Evolutionary conservation across 352 stramenopile species (phyloP).

Genomic region (Globisporangium nunn): DNA sequence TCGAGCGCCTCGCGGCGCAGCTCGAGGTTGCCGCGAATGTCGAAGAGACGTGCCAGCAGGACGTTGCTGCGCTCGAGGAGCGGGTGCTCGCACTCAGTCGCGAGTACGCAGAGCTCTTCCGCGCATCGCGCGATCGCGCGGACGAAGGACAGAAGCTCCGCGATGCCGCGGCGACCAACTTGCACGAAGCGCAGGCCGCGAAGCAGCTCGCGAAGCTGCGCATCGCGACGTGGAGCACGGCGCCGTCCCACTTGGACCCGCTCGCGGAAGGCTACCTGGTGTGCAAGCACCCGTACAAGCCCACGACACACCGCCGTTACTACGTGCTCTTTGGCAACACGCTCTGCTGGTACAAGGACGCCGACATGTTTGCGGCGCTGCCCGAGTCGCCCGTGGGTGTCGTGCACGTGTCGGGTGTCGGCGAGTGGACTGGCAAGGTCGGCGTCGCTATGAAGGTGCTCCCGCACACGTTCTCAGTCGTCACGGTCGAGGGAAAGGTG

Average conservation of each 20-base stretch:
- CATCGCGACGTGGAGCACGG: constrained; percentile 52
- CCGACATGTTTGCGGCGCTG: constrained; percentile 44
- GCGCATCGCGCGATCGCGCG: constrained; percentile 18
- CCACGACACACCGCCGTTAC: constrained; percentile 68
- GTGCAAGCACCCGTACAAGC: constrained; percentile 52
- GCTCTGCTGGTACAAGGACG: constrained; percentile 75
- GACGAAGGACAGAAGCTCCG: constrained; percentile 36
- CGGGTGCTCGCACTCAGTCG: constrained; percentile 14
- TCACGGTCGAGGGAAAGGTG: constrained; percentile 63
- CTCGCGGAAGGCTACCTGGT: constrained; percentile 67
- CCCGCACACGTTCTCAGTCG: constrained; percentile 46
- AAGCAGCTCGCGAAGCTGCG: constrained; percentile 44
- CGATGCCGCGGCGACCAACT: constrained; percentile 29
- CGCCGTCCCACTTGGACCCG: constrained; percentile 55
- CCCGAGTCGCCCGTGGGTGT: constrained; percentile 46
- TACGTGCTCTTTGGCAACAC: constrained; percentile 76
- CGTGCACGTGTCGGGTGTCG: constrained; percentile 52
- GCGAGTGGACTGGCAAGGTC: constrained; percentile 61
- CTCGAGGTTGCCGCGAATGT: constrained; percentile 40
- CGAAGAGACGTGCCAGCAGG: constrained; percentile 35
- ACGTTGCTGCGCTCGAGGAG: constrained; percentile 21
- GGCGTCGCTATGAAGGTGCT: constrained; percentile 38
- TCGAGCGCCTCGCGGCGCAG: constrained; percentile 48
- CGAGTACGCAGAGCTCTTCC: constrained; percentile 24
- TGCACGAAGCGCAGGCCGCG: constrained; percentile 49